phyloP scores from a whole-genome alignment of 352 stramenopile species.

The Pythium inflatum region DNA sequence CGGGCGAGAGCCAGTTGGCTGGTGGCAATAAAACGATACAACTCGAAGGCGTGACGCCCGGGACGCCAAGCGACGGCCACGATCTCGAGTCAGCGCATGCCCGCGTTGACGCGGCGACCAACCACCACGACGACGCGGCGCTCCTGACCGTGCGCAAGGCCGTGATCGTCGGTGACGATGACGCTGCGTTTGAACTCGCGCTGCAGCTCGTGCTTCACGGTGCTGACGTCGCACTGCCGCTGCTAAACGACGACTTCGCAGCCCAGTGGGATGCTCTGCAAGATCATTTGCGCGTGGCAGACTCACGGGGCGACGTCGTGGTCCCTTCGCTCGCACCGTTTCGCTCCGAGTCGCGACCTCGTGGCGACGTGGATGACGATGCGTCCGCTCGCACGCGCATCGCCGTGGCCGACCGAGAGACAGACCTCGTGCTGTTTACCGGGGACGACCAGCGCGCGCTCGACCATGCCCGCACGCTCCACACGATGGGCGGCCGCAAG shows the following conservation, averaged over 20 bases:
- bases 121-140: background rate
- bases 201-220: slow-evolving; percentile 67
- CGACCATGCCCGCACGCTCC: slow-evolving; percentile 42
- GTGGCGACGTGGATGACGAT: slow-evolving; percentile 25
- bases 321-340: slow-evolving; percentile 48
- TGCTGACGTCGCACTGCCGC: slow-evolving; percentile 61
- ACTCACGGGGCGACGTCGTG: slow-evolving; percentile 39
- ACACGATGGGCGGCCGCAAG: slow-evolving; percentile 33
- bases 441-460: slow-evolving; percentile 46
- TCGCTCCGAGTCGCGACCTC: slow-evolving; percentile 30
- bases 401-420: slow-evolving; percentile 13
- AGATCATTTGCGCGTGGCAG: slow-evolving; percentile 39
- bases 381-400: slow-evolving; percentile 1
- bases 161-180: slow-evolving; percentile 65
- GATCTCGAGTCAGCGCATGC: slow-evolving; percentile 6
- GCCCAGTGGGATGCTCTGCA: slow-evolving; percentile 61
- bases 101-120: slow-evolving; percentile 28
- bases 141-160: slow-evolving; percentile 19
- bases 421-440: slow-evolving; percentile 65
- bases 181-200: slow-evolving; percentile 65
- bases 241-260: slow-evolving; percentile 60
- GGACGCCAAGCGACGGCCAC: background rate
- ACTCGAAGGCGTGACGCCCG: background rate
- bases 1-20: slow-evolving; percentile 45
- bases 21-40: background rate